Percentiles rank a stretch among this genome's conserved stretches.
These are phyloP conservation scores for Fusarium pininemorale DNA, from an alignment of 2,329 filamentous ascomycete species.

Conservation along the genomic window DNA sequence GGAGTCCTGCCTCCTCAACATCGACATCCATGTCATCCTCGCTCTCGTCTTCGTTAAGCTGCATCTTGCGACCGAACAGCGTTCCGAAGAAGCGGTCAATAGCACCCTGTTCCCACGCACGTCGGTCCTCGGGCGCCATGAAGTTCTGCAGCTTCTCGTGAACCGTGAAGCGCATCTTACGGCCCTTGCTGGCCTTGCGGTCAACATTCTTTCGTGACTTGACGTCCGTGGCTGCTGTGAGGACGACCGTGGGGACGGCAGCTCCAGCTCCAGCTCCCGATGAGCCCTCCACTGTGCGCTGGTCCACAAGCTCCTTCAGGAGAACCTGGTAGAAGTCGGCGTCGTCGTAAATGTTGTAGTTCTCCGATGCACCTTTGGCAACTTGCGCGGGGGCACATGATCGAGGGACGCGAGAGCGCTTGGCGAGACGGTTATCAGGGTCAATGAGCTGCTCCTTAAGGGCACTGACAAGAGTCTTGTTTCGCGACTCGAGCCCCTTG, in stretches of 20 bases:
- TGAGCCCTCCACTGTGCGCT: slow-evolving; percentile 77
- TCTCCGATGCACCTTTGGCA: slow-evolving; percentile 64
- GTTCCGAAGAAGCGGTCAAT: slow-evolving; percentile 81
- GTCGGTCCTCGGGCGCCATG: slow-evolving; percentile 89
- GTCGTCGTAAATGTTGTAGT: slow-evolving; percentile 83
- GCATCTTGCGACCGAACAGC: slow-evolving; percentile 75
- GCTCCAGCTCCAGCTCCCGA: slow-evolving; percentile 50
- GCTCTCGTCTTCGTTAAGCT: slow-evolving; percentile 67
- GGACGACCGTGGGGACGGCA: slow-evolving; percentile 65
- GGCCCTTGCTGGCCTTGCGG: slow-evolving; percentile 92
- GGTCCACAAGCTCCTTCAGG: slow-evolving; percentile 91
- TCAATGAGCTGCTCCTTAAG: slow-evolving; percentile 75
- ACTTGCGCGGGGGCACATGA: slow-evolving; percentile 80
- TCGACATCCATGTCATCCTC: slow-evolving; percentile 62
- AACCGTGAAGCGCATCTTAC: slow-evolving; percentile 92
- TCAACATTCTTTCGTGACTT: slow-evolving; percentile 88
- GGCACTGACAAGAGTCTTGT: slow-evolving; percentile 66
- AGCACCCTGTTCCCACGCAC: slow-evolving; percentile 81
- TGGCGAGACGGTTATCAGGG: slow-evolving; percentile 70
- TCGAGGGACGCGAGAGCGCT: slow-evolving; percentile 74
- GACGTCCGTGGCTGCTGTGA: slow-evolving; percentile 76
- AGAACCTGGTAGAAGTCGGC: slow-evolving; percentile 94
- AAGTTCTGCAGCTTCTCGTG: slow-evolving; percentile 99
- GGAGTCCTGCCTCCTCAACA: slow-evolving; percentile 63
- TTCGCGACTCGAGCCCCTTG: slow-evolving; percentile 43